A percentile compares a stretch with the other conserved stretches of the same genome.
phyloP scores from a whole-genome alignment of 2,329 filamentous ascomycete species.

The Cladosporium phlei region DNA sequence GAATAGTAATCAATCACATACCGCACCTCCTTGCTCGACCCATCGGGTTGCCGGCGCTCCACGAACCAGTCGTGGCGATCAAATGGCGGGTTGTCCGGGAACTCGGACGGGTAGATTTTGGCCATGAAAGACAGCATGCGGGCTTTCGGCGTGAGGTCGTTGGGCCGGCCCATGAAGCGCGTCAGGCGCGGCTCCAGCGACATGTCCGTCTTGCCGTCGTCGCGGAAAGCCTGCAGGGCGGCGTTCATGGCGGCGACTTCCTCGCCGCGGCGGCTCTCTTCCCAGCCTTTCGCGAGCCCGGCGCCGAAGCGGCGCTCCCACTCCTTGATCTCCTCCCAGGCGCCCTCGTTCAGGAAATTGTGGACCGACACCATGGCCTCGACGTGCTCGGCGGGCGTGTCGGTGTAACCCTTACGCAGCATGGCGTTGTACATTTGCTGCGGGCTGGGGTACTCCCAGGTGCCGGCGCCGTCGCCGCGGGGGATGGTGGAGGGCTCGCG shows the following conservation, averaged over 20 bases:
- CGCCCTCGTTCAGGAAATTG: conserved; percentile 96
- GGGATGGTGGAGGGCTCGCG: conserved; percentile 88
- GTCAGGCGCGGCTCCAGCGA: conserved; percentile 63
- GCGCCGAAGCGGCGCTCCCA: conserved; percentile 84
- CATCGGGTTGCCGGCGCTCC: conserved; percentile 61
- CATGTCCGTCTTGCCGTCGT: conserved; percentile 20
- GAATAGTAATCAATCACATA: conserved; percentile 98
- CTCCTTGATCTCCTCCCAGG: conserved; percentile 88
- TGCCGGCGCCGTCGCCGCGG: conserved; percentile 67
- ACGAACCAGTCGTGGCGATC: conserved; percentile 98
- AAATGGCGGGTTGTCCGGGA: conserved; percentile 78
- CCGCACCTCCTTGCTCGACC: conserved; percentile 69
- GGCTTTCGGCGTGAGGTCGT: conserved; percentile 88
- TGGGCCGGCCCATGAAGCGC: conserved; percentile 82
- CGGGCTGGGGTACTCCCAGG: conserved; percentile 96
- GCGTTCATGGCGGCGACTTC: conserved; percentile 28
- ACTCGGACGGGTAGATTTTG: conserved; percentile 72
- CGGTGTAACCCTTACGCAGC: conserved; percentile 89
- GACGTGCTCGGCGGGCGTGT: conserved; percentile 88
- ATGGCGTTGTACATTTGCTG: conserved; percentile 99
- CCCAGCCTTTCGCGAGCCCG: conserved; percentile 56
- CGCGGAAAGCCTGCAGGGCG: conserved; percentile 23
- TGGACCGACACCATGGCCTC: conserved; percentile 97
- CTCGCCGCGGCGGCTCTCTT: conserved; percentile 30
- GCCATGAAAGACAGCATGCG: conserved; percentile 76